Evolutionary conservation across 2,329 filamentous ascomycete species (phyloP).

Genomic region (Fusarium humuli): DNA sequence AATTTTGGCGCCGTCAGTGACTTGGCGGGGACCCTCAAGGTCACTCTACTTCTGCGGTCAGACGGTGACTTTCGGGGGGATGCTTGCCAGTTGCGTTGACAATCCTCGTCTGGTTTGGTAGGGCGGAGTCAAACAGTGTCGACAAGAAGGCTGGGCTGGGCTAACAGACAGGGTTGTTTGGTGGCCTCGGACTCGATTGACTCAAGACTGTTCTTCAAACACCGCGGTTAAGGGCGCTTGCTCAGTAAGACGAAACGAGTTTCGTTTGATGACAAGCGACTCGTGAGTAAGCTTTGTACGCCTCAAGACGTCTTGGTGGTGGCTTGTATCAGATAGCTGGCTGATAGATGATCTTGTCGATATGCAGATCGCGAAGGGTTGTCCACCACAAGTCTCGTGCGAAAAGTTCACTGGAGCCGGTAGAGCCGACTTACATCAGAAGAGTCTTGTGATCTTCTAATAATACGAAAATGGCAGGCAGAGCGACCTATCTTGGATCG

Average conservation of each 20-base stretch:
- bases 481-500: conserved; percentile 10
- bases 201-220: conserved; percentile 14
- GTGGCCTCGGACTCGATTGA: conserved; percentile 33
- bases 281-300: conserved; percentile 30
- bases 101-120: conserved; percentile 48
- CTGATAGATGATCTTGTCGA: conserved; percentile 29
- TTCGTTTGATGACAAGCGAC: conserved; percentile 21
- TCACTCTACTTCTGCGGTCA: conserved; percentile 52
- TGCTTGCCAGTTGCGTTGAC: conserved; percentile 46
- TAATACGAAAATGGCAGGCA: conserved; percentile 24
- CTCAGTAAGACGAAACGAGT: conserved; percentile 3
- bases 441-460: conserved; percentile 23
- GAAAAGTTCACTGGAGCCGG: conserved; percentile 22
- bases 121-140: conserved; percentile 44
- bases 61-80: conserved; percentile 48
- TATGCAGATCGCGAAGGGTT: conserved; percentile 24
- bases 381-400: conserved; percentile 9
- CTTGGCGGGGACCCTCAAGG: conserved; percentile 47
- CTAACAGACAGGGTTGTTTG: conserved; percentile 45
- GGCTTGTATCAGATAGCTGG: conserved; percentile 40
- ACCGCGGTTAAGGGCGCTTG: conserved; percentile 31
- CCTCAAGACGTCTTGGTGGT: conserved; percentile 16
- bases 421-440: conserved; percentile 35
- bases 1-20: conserved; percentile 50
- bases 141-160: conserved; percentile 41